phyloP scores from a whole-genome alignment of 495 filamentous ascomycete genomes.

The Penicillium paxilli region DNA sequence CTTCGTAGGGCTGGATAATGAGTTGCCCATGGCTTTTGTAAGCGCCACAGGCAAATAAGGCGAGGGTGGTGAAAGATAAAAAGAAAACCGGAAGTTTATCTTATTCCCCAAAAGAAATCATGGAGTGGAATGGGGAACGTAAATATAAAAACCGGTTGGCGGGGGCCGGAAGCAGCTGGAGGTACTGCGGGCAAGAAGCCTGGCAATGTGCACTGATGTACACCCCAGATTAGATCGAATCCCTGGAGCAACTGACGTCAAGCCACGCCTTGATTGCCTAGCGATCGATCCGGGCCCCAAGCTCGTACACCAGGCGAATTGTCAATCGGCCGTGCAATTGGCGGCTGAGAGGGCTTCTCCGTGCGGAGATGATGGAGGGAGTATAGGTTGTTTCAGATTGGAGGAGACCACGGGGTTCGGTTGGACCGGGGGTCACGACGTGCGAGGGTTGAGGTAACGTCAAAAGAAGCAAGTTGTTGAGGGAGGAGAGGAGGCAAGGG shows the following conservation, averaged over 20 bases:
- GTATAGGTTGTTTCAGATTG: slow-evolving; percentile 29
- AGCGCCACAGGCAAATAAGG: slow-evolving; percentile 6
- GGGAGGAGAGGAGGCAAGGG: background rate
- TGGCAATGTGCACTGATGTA: slow-evolving; percentile 1
- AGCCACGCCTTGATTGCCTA: slow-evolving; percentile 21
- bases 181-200: background rate
- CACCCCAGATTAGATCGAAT: slow-evolving; percentile 20
- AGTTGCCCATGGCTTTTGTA: slow-evolving; percentile 39
- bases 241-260: slow-evolving; percentile 28
- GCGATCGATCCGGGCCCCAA: slow-evolving; percentile 27
- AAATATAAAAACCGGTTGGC: too few relatives aligned
- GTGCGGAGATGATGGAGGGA: slow-evolving; percentile 25
- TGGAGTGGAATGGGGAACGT: too few relatives aligned
- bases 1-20: slow-evolving; percentile 35
- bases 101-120: slow-evolving; percentile 8
- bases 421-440: slow-evolving; percentile 21
- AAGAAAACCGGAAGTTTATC: slow-evolving; percentile 8
- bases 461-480: slow-evolving; percentile 2
- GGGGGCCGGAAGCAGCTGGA: background rate
- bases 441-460: slow-evolving; percentile 6
- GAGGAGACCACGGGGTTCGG: slow-evolving; percentile 14
- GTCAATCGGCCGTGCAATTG: slow-evolving; percentile 26
- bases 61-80: background rate
- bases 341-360: slow-evolving; percentile 17
- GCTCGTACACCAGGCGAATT: slow-evolving; percentile 19